A percentile compares a stretch with the other conserved stretches of the same genome.
Conservation (phyloP, 2,329 filamentous ascomycete genomes). For the Zymoseptoria passerinii region DNA sequence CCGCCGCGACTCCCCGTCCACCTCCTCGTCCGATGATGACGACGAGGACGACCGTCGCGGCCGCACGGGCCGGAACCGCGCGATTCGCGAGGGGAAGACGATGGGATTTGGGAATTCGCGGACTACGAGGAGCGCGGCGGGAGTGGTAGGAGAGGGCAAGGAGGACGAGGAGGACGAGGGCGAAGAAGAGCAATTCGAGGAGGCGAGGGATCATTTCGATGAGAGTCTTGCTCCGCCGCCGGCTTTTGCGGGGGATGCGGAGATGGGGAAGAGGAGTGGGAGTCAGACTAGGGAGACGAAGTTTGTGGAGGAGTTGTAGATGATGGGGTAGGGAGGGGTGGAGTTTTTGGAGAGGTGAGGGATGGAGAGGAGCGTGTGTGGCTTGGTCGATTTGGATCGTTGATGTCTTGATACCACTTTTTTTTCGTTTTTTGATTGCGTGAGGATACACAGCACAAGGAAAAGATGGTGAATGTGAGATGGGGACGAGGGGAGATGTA, state of each 20-base stretch:
- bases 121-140: constrained; percentile 2
- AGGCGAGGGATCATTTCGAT: constrained; percentile 45
- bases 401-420: neutral
- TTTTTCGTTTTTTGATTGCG: constrained; percentile 1
- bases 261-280: constrained; percentile 26
- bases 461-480: neutral
- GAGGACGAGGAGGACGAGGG: constrained; percentile 12
- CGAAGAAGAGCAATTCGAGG: constrained; percentile 44
- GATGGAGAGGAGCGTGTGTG: constrained; percentile 31
- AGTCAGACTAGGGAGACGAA: constrained; percentile 45
- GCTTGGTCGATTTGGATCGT: constrained; percentile 4
- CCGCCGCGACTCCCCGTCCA: constrained; percentile 3
- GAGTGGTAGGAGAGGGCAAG: constrained; percentile 12
- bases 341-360: constrained; percentile 55
- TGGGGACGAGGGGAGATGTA: neutral
- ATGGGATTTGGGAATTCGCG: constrained; percentile 14
- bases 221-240: constrained; percentile 38
- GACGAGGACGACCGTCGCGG: constrained; percentile 25
- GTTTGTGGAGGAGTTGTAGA: constrained; percentile 50
- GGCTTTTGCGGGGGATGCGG: constrained; percentile 28
- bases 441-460: neutral
- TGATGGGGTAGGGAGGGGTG: constrained; percentile 42
- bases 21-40: constrained; percentile 25
- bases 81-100: constrained; percentile 26
- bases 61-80: constrained; percentile 14